These are phyloP conservation scores for Coniosporium apollinis DNA, from an alignment of 495 filamentous ascomycete genomes.

Conservation along the genomic window DNA sequence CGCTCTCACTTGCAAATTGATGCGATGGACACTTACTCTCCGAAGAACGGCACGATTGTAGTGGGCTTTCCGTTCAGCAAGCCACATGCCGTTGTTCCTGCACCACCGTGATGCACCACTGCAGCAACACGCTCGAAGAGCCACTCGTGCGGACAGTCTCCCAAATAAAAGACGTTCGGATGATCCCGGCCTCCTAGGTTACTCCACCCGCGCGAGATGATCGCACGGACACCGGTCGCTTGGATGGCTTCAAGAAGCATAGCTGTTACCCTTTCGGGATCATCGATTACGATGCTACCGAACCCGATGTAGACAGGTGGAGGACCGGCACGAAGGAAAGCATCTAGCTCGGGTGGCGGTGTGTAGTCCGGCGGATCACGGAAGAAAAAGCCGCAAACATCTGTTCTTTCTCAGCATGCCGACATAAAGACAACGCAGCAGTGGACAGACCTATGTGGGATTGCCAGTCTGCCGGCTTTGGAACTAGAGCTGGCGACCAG, in stretches of 20 bases:
- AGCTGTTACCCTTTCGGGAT: constrained; percentile 47
- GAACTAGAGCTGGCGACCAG: constrained; percentile 63
- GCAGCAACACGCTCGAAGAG: constrained; percentile 56
- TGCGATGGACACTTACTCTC: too few relatives aligned
- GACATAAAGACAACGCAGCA: too few relatives aligned
- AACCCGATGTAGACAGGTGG: constrained; percentile 70
- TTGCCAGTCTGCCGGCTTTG: constrained; percentile 63
- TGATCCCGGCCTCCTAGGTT: constrained; percentile 47
- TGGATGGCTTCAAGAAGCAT: constrained; percentile 53
- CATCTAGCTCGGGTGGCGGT: constrained; percentile 41
- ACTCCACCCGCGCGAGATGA: constrained; percentile 72
- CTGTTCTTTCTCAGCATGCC: too few relatives aligned
- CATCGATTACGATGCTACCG: constrained; percentile 65
- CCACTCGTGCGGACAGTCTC: constrained; percentile 71
- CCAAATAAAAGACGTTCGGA: constrained; percentile 59
- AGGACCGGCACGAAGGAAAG: constrained; percentile 47
- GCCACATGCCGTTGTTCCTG: constrained; percentile 65
- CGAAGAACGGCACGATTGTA: constrained; percentile 68
- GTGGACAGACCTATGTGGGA: constrained; percentile 50
- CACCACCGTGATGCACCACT: constrained; percentile 71
- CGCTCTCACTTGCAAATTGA: too few relatives aligned
- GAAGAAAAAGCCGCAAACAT: constrained; percentile 67
- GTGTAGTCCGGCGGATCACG: constrained; percentile 42
- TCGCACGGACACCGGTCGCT: constrained; percentile 48
- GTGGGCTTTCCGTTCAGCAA: constrained; percentile 54